Base-by-base conservation (phyloP, 2,329 filamentous ascomycete genomes). In the Colletotrichum sp. region DNA sequence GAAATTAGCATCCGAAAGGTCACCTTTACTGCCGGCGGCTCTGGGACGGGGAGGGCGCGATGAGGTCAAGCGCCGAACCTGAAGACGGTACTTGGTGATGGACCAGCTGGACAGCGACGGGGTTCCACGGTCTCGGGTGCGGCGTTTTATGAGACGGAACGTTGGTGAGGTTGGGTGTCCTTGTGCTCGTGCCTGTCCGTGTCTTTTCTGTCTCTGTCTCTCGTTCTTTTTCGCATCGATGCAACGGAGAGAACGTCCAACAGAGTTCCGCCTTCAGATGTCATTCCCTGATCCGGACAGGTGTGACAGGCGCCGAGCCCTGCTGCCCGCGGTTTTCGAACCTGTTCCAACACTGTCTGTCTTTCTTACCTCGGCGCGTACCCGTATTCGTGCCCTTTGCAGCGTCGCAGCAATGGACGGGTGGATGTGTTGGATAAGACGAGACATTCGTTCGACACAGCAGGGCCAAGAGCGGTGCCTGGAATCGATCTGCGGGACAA, bases 401-500 rank as follows among this genome's bases (percentile, higher is more conserved):
- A 61, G 31, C 27, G 31, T 61, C 5, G 57, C 57, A 61, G 31
- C 21, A 31, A 36, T 36, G 31, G 13, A 21, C 21, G 31, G 57
- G 57, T 33, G 57, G 33, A 61, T 21, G 15, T 36, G 31, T 1
- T 29, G 29, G 64, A 36, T 63, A 61, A 34, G 70, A 62, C 58
- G 66, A 69, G 57, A 55, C 36, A 43, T 36, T 27, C 54, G 70
- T 59, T 51, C 61, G 61, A 73, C 31, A 62, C 54, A 21, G 54
- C 61, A 66, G 38, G 21, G 67, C 68, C 71, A 66, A 73, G 55
- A 71, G 62, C 34, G n/a, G 71, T 73, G 57, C 71, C 71, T 73
- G 71, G 21, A 66, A 73, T 62, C 67, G 54, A 73, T 71, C 71
- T 51, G n/a, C 43, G 43, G 43, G 61, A 62, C 68, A 51, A 47